Evolutionary conservation across 1,139 yeast species (phyloP).

Genomic region (Sugiyamaella grinbergsii): DNA sequence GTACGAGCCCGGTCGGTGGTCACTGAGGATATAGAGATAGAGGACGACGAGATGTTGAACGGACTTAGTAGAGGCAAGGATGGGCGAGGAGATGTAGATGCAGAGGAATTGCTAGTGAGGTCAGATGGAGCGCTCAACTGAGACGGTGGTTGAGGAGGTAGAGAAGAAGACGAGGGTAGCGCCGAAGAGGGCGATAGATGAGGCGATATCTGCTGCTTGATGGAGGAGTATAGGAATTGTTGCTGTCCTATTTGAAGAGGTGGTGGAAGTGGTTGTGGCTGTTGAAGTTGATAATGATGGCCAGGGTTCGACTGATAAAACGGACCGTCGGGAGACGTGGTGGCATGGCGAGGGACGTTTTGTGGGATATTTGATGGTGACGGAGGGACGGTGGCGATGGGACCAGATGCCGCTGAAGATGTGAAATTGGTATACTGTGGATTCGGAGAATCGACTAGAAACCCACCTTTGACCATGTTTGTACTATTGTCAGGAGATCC

Average conservation of each 20-base stretch:
- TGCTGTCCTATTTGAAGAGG: slow-evolving; percentile 2
- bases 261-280: slow-evolving; percentile 17
- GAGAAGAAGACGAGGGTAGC: neutral
- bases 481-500: neutral
- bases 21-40: slow-evolving; percentile 12
- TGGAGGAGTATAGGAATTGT: neutral
- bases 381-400: slow-evolving; percentile 14
- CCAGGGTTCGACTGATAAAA: neutral
- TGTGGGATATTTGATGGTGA: slow-evolving; percentile 16
- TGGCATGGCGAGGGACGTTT: slow-evolving; percentile 1
- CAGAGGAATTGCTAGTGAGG: neutral
- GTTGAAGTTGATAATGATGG: slow-evolving; percentile 4
- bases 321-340: neutral
- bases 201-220: neutral
- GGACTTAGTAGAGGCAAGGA: slow-evolving; percentile 5
- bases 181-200: neutral
- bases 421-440: slow-evolving; percentile 13
- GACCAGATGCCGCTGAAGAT: slow-evolving; percentile 4
- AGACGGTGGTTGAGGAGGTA: neutral
- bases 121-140: neutral
- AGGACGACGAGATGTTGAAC: neutral
- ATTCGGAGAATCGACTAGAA: slow-evolving; percentile 13
- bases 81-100: slow-evolving; percentile 9
- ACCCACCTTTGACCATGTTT: slow-evolving; percentile 1
- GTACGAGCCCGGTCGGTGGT: slow-evolving; percentile 6